phyloP scores from a whole-genome alignment of 163 green algal species.

The Chlorella variabilis region DNA sequence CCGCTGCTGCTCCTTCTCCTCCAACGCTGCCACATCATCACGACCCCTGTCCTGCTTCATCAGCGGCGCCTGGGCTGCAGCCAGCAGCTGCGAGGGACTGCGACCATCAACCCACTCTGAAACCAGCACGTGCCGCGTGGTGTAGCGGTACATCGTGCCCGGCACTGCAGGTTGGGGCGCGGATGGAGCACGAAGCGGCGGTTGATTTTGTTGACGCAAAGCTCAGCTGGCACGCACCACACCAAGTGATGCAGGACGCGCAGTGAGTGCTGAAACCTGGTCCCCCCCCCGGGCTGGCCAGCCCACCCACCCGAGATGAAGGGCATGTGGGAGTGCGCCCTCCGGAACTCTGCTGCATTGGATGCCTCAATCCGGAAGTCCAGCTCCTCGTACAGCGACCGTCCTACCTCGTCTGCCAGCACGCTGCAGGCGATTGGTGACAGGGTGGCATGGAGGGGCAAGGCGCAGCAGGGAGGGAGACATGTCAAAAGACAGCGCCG shows the following conservation, averaged over 20 bases:
- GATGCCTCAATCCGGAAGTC: constrained; percentile 92
- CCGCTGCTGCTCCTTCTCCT: not conserved
- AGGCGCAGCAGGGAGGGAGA: not conserved
- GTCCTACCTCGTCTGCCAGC: constrained; percentile 94
- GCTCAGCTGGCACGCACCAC: no score
- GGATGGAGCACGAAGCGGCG: no score
- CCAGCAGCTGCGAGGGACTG: constrained; percentile 44
- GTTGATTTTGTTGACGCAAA: no score
- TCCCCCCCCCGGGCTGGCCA: no score
- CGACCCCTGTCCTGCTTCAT: constrained; percentile 1
- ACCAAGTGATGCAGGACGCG: no score
- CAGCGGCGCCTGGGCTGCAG: not conserved
- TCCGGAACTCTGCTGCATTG: constrained; percentile 81
- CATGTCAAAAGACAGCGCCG: no score
- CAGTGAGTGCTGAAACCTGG: not conserved
- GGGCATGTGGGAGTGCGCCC: constrained; percentile 36
- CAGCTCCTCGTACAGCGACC: constrained; percentile 89
- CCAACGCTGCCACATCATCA: not conserved
- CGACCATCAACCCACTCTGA: constrained; percentile 82
- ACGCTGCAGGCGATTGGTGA: constrained; percentile 41
- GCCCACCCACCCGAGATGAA: constrained; percentile 34
- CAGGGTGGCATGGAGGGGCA: not conserved
- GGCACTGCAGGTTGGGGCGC: not conserved
- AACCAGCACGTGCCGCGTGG: constrained; percentile 70
- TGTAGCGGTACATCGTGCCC: constrained; percentile 31